Evolutionary conservation across 495 filamentous ascomycete genomes (phyloP), one percentile per base, ranked within the genome.

Genomic region (Chlorociboria aeruginascens): DNA sequence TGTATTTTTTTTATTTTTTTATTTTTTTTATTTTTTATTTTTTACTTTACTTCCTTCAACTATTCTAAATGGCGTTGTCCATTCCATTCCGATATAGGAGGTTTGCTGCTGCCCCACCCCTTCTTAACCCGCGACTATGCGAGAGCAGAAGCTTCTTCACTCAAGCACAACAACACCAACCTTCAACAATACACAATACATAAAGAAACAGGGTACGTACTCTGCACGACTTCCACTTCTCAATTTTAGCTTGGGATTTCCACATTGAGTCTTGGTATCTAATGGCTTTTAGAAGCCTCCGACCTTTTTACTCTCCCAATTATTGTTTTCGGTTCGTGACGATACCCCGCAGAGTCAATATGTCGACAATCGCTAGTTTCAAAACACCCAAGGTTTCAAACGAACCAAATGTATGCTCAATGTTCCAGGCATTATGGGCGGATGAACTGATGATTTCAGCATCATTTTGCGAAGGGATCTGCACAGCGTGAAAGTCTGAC

Each of bases 331-430:
- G 45, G 28, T 28, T 28, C 34, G 30, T 40, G 29, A 39, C 20
- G 11, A 29, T 45, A 47, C 54, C 49, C 54, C 54, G 54, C 50
- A 51, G 32, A 14, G 34, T 25, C 17, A 52, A 48, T 12, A 49
- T 54, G 53, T 49, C 50, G 9, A 56, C 57, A 12, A 53, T 53
- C 32, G 57, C 57, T 30, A 44, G 77, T 39, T 97, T 96, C 74
- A 93, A 85, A 67, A 75, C 89, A 20, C 92, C 92, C 39, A 81
- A 78, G 52, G 74, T 95, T 48, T 71, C 81, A 56, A 98, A 98
- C 58, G 92, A 98, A 66, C 86, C 86, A 14, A 98, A 95, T 61
- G 92, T 95, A 69, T 61, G 85, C 71, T 12, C 0, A 8, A 17
- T 13, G 14, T 43, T 9, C 13, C 46, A 45, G 43, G 53, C 50